Base-by-base conservation (phyloP, 306 rosid genomes). In the Cicer chorassanicum region DNA sequence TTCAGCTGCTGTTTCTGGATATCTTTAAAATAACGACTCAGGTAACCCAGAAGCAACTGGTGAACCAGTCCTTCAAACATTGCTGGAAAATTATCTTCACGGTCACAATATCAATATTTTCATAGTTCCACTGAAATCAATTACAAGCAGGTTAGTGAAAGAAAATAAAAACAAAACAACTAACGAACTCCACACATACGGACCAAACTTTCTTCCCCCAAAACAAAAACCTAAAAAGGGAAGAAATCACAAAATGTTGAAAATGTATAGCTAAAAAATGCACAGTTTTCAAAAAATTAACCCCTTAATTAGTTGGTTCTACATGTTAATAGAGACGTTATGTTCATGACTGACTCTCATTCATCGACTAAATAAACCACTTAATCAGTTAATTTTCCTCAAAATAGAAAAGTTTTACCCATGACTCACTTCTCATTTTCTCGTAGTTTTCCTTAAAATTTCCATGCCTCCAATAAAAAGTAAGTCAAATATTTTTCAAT, bases 1-100 rank as follows among this genome's bases (percentile, higher is more conserved):
- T 93, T 93, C 59, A 93, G 92, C 86, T 93, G 91, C 66, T 91
- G 89, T 74, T 84, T 89, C 88, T 88, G 97, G 29, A 93, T 87
- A 82, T 93, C 97, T 79, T 87, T 91, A 74, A 93, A 79, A 71
- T 88, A 93, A 65, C 86, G 89, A 11, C 97, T 91, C 13, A 93
- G 74, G 81, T 89, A 93, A 24, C 98, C 98, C 62, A 86, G 78
- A 71, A 93, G 93, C 72, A 93, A 77, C 85, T 87, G 97, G 34
- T 87, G 83, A 65, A 91, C 93, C 62, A 91, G 83, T 7, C 93
- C 87, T 77, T 93, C 98, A 74, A 93, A 82, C 98, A 93, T 93
- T 83, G 80, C 74, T 57, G 76, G 11, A 36, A 39, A 73, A 51
- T 41, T 73, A 19, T 56, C 77, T 78, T 56, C 56, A 36, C 62